These are phyloP conservation scores for Datura wrightii DNA, from an alignment of 257 asterid species.

Conservation along the genomic window DNA sequence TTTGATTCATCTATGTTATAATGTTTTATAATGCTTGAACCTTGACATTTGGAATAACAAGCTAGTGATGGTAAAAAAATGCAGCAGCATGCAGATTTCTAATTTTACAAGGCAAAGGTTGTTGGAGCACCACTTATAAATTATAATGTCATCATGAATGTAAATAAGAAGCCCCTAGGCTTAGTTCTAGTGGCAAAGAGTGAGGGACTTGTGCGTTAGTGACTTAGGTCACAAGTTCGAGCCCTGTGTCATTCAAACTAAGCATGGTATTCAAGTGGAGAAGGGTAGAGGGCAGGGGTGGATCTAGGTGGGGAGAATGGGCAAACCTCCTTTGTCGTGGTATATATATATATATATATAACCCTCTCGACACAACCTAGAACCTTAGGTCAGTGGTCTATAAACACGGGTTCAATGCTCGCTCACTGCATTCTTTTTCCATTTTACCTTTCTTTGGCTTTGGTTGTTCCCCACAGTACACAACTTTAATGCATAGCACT, in stretches of 20 bases:
- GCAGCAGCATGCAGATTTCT: not conserved
- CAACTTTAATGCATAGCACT: no score
- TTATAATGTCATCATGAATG: not conserved
- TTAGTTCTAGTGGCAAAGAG: not conserved
- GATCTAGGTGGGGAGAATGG: no score
- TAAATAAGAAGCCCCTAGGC: not conserved
- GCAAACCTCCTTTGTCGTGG: no score
- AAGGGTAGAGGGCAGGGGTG: not conserved
- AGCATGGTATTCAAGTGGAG: not conserved
- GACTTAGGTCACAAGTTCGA: not conserved
- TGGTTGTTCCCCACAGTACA: no score
- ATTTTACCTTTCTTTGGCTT: no score
- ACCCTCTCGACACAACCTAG: no score
- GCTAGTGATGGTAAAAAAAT: not conserved
- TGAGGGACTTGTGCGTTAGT: not conserved
- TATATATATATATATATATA: no score
- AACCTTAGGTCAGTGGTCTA: no score
- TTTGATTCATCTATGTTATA: not conserved
- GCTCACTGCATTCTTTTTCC: no score
- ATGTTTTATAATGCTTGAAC: not conserved
- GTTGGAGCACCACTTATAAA: conserved; percentile 31
- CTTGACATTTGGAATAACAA: not conserved
- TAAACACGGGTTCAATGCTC: no score
- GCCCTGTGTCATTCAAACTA: not conserved
- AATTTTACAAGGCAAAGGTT: not conserved